phyloP scores from a whole-genome alignment of 441 rosid species.

The Omphalea diandra region DNA sequence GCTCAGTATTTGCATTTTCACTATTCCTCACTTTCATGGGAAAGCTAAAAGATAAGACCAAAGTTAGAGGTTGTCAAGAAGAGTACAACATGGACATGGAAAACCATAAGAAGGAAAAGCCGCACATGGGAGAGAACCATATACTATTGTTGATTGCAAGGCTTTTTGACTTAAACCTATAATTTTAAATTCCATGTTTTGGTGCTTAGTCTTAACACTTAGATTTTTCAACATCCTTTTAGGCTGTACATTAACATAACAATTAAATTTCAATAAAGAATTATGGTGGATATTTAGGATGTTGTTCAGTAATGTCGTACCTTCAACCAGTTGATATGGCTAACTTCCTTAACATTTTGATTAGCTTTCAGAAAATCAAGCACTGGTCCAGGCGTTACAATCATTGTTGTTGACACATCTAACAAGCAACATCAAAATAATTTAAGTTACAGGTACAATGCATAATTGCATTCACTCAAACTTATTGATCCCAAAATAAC shows the following conservation, averaged over 20 bases:
- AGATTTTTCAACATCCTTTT: conserved; percentile 68
- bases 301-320: conserved; percentile 34
- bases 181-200: conserved; percentile 66
- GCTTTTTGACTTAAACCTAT: conserved; percentile 75
- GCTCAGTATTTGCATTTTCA: conserved; percentile 35
- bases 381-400: conserved; percentile 77
- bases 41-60: conserved; percentile 49
- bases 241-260: conserved; percentile 45
- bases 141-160: conserved; percentile 80
- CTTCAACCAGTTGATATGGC: conserved; percentile 70
- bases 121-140: conserved; percentile 24
- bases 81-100: neutral
- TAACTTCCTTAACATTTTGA: conserved; percentile 57
- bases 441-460: neutral
- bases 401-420: conserved; percentile 86
- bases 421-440: conserved; percentile 8
- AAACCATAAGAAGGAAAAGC: conserved; percentile 11
- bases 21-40: conserved; percentile 57
- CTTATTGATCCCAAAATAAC: neutral
- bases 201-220: conserved; percentile 67
- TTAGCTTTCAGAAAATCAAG: conserved; percentile 57
- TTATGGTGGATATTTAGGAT: conserved; percentile 14
- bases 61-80: conserved; percentile 15
- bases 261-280: conserved; percentile 6
- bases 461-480: neutral